Evolutionary conservation across 139 green algal species (phyloP), one percentile per base, ranked within the genome.

Genomic region (Coelastrella sp.): DNA sequence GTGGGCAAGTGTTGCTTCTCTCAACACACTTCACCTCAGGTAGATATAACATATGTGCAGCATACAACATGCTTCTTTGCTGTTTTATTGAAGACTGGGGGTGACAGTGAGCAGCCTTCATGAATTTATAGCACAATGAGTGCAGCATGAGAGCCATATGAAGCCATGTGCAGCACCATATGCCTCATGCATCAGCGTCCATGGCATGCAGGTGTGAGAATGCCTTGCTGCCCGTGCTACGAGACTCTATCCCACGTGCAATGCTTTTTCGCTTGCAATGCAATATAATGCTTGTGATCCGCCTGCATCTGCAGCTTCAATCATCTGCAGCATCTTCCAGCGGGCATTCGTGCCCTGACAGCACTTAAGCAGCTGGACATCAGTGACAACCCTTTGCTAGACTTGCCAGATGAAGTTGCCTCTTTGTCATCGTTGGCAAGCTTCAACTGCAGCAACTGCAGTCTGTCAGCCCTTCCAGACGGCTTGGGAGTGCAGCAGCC

Each of bases 401-500:
- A 14, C n/a, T 60, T 92, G 68, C 87, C 87, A 20, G 82, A 90
- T 14, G 66, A 84, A n/a, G 82, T 91, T 7, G 49, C 87, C 12
- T 24, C 59, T 20, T 76, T 93, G 75, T 65, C 84, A 56, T n/a
- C 14, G 7, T 63, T 90, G 9, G 86, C 81, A 19, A 91, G 35
- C 58, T 79, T 81, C 78, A 73, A 27, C 70, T 84, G 63, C 90
- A 78, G 56, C 17, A 78, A 85, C 86, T 90, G 86, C 86, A 61
- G 61, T 19, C 86, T 90, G 24, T 7, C 60, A 78, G 14, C 17
- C 11, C 88, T 94, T 20, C 92, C 92, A 20, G 90, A 89, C 5
- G 83, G 24, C 9, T 82, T 94, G 10, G 92, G 92, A 1, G 86
- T 60, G 22, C 60, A 57, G 20, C 92, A 94, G 90, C 92, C 82